A percentile compares a stretch with the other conserved stretches of the same genome.
Evolutionary conservation across 148 eudicot species (phyloP).

Genomic region (Vaccinium myrtillus): DNA sequence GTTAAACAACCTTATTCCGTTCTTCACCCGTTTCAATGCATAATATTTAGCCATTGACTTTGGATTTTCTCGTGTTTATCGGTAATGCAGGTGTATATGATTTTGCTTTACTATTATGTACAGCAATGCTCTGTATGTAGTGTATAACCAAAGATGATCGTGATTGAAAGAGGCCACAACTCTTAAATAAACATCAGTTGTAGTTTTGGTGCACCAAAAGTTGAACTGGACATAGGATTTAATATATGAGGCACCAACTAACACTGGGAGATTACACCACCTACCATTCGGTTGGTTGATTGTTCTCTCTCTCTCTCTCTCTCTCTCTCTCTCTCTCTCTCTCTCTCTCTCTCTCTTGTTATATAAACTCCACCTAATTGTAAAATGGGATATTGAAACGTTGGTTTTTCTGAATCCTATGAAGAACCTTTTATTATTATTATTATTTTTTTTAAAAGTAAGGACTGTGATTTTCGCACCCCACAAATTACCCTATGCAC

Average conservation of each 20-base stretch:
- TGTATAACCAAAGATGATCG: neutral
- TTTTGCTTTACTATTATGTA: neutral
- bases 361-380: neutral
- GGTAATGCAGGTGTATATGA: neutral
- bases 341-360: neutral
- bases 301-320: neutral
- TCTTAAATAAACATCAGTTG: neutral
- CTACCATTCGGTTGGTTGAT: neutral
- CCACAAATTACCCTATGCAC: no score
- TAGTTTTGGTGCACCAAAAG: slow-evolving; percentile 8
- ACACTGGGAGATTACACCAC: neutral
- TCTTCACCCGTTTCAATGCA: neutral
- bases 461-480: no score
- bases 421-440: neutral
- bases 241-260: neutral
- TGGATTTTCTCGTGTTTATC: neutral
- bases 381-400: neutral
- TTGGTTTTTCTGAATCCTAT: neutral
- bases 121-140: neutral
- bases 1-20: neutral
- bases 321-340: neutral
- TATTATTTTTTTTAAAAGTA: neutral
- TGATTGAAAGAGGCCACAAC: neutral
- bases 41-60: neutral
- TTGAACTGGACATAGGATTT: neutral